A percentile compares a stretch with the other conserved stretches of the same genome.
These are phyloP conservation scores for Botryosphaeria agaves DNA, from an alignment of 2,329 filamentous ascomycete species.

Conservation along the genomic window DNA sequence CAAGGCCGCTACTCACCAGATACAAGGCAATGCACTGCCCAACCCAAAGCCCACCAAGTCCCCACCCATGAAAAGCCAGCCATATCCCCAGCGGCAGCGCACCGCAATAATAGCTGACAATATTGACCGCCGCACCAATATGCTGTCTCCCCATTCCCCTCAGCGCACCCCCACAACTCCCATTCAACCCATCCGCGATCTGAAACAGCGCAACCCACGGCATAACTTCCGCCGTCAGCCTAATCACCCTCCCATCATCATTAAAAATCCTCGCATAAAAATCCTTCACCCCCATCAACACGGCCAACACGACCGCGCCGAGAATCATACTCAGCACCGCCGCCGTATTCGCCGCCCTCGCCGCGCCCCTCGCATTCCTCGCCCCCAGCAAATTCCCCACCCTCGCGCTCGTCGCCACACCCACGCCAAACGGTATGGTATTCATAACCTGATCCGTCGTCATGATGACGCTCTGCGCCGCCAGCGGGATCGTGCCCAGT, in stretches of 20 bases:
- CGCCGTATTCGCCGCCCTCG: conserved; percentile 56
- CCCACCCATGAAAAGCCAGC: conserved; percentile 76
- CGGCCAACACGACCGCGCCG: conserved; percentile 46
- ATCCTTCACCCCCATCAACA: conserved; percentile 54
- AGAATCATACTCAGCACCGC: conserved; percentile 55
- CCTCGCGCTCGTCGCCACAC: conserved; percentile 61
- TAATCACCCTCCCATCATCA: conserved; percentile 53
- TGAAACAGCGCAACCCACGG: conserved; percentile 81
- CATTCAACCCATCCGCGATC: conserved; percentile 76
- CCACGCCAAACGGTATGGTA: conserved; percentile 74
- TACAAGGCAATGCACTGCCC: conserved; percentile 46
- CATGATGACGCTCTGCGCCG: conserved; percentile 80
- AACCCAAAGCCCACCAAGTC: conserved; percentile 62
- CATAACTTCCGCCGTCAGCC: conserved; percentile 58
- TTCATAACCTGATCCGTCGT: conserved; percentile 72
- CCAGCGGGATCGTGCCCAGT: conserved; percentile 60
- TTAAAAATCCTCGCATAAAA: conserved; percentile 70
- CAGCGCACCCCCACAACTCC: conserved; percentile 64
- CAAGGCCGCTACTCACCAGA: too few species aligned
- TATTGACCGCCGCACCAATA: conserved; percentile 66
- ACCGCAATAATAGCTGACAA: conserved; percentile 69
- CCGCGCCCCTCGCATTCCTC: conserved; percentile 45
- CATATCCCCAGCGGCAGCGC: conserved; percentile 69
- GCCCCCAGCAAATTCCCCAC: conserved; percentile 69
- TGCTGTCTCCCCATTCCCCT: conserved; percentile 77